Evolutionary conservation across 805 yeast species (phyloP).

Genomic region (Lachancea fermentati): DNA sequence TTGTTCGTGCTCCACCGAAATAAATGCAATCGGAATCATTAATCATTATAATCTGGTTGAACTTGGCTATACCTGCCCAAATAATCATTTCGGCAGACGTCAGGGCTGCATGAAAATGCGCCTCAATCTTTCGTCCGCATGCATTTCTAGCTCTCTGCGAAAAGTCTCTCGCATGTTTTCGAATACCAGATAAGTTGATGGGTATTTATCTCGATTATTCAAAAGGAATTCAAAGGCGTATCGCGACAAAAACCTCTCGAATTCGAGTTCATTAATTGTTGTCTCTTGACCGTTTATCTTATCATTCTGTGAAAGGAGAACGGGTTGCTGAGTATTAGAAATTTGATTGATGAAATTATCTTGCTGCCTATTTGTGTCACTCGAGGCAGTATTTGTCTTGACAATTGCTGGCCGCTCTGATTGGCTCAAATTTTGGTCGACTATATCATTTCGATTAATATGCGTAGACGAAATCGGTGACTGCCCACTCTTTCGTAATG

Average conservation of each 20-base stretch:
- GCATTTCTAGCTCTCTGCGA: background rate
- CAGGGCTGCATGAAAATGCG: background rate
- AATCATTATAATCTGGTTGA: too few species aligned
- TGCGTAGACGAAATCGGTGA: background rate
- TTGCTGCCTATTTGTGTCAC: background rate
- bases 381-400: background rate
- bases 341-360: background rate
- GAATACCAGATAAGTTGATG: background rate
- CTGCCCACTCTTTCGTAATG: background rate
- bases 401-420: background rate
- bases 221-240: background rate
- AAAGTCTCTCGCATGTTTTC: background rate
- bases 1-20: too few species aligned
- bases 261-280: background rate
- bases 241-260: conserved; percentile 1
- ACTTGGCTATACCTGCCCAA: too few species aligned
- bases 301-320: background rate
- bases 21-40: too few species aligned
- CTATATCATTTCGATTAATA: background rate
- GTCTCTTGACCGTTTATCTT: background rate
- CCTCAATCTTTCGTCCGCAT: background rate
- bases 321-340: background rate
- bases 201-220: conserved; percentile 1
- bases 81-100: too few species aligned
- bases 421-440: background rate